Conservation (phyloP, 306 rosid species). For the Rosa lucieae region DNA sequence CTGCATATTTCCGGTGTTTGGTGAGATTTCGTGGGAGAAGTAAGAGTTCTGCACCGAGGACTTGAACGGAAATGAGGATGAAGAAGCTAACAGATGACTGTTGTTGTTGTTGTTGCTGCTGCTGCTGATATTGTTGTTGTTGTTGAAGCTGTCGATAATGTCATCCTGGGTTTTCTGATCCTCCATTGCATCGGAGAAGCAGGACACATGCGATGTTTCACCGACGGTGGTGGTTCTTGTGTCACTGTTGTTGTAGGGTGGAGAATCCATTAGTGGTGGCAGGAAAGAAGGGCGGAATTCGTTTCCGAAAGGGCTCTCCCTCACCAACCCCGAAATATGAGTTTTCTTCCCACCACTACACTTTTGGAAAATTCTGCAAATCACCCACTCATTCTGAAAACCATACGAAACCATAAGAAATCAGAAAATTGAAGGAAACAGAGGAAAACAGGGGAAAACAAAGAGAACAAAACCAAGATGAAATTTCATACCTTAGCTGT, state of each 20-base stretch:
- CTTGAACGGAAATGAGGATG: conserved; percentile 21
- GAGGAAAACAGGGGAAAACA: not conserved
- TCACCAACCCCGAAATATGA: conserved; percentile 42
- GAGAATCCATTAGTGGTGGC: conserved; percentile 71
- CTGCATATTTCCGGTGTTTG: conserved; percentile 27
- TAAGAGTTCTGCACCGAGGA: not conserved
- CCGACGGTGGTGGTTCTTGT: conserved; percentile 20
- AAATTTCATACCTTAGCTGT: conserved; percentile 40
- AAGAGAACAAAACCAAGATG: not conserved
- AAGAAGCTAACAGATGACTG: conserved; percentile 24
- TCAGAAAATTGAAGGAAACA: not conserved
- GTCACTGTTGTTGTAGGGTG: conserved; percentile 45
- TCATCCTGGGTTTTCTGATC: conserved; percentile 30
- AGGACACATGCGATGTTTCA: conserved; percentile 59
- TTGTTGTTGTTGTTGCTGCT: not conserved
- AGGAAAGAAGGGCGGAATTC: conserved; percentile 25
- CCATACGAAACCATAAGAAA: conserved; percentile 13
- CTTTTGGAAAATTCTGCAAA: conserved; percentile 72
- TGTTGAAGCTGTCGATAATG: conserved; percentile 25
- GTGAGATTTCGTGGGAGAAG: conserved; percentile 19
- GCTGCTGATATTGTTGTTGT: not conserved
- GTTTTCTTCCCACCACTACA: conserved; percentile 40
- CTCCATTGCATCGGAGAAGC: conserved; percentile 58
- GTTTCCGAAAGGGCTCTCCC: conserved; percentile 29
- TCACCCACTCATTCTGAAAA: conserved; percentile 80